Conservation (phyloP, 352 stramenopile species). For the Thalassiosira ordinaria region DNA sequence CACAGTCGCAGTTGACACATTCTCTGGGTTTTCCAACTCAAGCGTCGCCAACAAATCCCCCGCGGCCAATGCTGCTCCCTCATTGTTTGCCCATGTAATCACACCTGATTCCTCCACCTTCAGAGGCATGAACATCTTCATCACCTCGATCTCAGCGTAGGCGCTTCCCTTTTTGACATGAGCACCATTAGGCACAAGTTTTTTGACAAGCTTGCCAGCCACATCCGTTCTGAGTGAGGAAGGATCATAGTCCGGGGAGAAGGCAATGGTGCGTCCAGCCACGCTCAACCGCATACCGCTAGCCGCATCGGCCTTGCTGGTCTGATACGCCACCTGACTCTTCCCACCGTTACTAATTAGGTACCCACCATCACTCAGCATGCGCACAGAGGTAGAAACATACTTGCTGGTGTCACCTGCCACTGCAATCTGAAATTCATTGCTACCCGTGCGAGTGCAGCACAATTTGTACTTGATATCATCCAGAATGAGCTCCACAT, state of each 20-base stretch:
- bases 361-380: slow-evolving; percentile 97
- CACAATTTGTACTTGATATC: slow-evolving; percentile 97
- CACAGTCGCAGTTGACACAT: slow-evolving; percentile 92
- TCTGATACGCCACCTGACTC: slow-evolving; percentile 96
- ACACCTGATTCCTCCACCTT: slow-evolving; percentile 95
- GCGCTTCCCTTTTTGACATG: slow-evolving; percentile 88
- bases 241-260: slow-evolving; percentile 99
- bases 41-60: slow-evolving; percentile 97
- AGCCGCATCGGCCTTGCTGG: slow-evolving; percentile 74
- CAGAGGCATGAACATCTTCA: slow-evolving; percentile 99
- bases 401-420: slow-evolving; percentile 69
- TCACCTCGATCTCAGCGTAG: slow-evolving; percentile 97
- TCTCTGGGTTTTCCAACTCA: slow-evolving; percentile 97
- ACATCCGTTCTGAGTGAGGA: slow-evolving; percentile 97
- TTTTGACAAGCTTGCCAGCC: slow-evolving; percentile 98
- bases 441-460: slow-evolving; percentile 90
- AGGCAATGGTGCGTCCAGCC: slow-evolving; percentile 92
- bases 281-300: slow-evolving; percentile 83
- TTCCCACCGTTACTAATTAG: slow-evolving; percentile 96
- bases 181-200: slow-evolving; percentile 96
- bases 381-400: slow-evolving; percentile 92
- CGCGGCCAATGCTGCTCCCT: slow-evolving; percentile 93
- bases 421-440: slow-evolving; percentile 92
- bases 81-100: slow-evolving; percentile 94
- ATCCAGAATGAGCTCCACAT: slow-evolving; percentile 98